Conservation (phyloP, 345 rosid genomes). For the Adansonia digitata region DNA sequence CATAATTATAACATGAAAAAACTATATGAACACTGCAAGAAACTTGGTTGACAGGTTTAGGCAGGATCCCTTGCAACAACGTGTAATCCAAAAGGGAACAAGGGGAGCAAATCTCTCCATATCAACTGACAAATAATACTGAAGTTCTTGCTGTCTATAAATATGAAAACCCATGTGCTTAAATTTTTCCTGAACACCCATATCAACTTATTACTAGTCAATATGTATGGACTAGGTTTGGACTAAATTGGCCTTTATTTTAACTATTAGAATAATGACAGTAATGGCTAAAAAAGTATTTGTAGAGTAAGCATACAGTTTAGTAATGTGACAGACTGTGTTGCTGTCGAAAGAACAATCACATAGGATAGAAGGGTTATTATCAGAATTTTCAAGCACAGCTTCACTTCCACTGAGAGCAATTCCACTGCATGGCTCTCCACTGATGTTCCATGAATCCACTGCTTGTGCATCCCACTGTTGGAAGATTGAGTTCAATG, state of each 20-base stretch:
- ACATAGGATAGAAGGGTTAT: conserved; percentile 53
- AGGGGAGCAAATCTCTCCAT: neutral
- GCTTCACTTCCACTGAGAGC: conserved; percentile 25
- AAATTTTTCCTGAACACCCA: neutral
- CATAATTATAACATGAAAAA: no score
- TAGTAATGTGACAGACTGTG: conserved; percentile 17
- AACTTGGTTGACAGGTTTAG: no score
- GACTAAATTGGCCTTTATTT: neutral
- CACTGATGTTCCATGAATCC: conserved; percentile 41
- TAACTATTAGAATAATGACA: neutral
- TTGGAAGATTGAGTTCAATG: conserved; percentile 41
- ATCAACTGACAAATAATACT: neutral
- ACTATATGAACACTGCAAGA: no score
- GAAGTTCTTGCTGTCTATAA: no score
- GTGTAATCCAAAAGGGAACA: no score
- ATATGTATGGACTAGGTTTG: neutral
- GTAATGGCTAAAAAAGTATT: neutral
- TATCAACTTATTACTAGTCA: neutral
- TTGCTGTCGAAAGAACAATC: conserved; percentile 32
- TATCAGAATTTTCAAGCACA: conserved; percentile 6
- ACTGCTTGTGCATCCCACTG: conserved; percentile 37
- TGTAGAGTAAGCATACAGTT: neutral
- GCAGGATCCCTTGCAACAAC: neutral
- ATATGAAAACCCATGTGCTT: no score
- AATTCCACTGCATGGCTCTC: conserved; percentile 46